Evolutionary conservation across 2,329 filamentous ascomycete genomes (phyloP).

Genomic region (Scortechinia acanthostroma): DNA sequence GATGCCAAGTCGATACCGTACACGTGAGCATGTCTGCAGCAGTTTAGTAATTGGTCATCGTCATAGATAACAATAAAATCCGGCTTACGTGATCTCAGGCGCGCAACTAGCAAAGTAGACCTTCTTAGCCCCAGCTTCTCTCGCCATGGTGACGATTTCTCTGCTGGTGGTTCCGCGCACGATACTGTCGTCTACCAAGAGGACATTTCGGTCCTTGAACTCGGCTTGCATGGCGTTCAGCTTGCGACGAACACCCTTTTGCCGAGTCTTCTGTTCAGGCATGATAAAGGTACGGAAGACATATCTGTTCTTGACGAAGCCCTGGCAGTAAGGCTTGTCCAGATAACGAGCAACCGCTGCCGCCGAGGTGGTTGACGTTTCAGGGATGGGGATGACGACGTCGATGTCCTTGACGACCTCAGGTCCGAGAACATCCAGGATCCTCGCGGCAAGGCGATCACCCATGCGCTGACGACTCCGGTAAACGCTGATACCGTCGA

Average conservation of each 20-base stretch:
- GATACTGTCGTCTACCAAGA: slow-evolving; percentile 72
- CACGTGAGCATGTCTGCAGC: slow-evolving; percentile 66
- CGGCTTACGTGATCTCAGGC: slow-evolving; percentile 64
- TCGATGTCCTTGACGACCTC: slow-evolving; percentile 72
- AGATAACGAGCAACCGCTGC: slow-evolving; percentile 69
- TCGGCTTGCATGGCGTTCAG: slow-evolving; percentile 66
- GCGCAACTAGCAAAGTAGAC: slow-evolving; percentile 69
- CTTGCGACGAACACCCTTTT: slow-evolving; percentile 68
- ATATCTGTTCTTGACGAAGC: slow-evolving; percentile 84
- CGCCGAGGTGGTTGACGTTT: slow-evolving; percentile 77
- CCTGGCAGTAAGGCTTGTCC: slow-evolving; percentile 71
- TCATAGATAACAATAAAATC: too few relatives aligned
- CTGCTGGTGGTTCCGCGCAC: slow-evolving; percentile 68
- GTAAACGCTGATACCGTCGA: slow-evolving; percentile 84
- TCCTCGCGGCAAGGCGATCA: slow-evolving; percentile 67
- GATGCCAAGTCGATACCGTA: slow-evolving; percentile 71
- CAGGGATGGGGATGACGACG: slow-evolving; percentile 36
- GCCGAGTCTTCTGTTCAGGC: slow-evolving; percentile 57
- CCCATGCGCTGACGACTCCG: slow-evolving; percentile 83
- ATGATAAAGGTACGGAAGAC: slow-evolving; percentile 81
- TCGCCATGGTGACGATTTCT: slow-evolving; percentile 68
- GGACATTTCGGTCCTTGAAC: slow-evolving; percentile 63
- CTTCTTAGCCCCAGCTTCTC: slow-evolving; percentile 66
- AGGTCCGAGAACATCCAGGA: slow-evolving; percentile 60
- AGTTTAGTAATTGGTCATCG: too few relatives aligned